These are phyloP conservation scores for Russula emetica DNA, from an alignment of 768 basidiomycete species.

Conservation along the genomic window DNA sequence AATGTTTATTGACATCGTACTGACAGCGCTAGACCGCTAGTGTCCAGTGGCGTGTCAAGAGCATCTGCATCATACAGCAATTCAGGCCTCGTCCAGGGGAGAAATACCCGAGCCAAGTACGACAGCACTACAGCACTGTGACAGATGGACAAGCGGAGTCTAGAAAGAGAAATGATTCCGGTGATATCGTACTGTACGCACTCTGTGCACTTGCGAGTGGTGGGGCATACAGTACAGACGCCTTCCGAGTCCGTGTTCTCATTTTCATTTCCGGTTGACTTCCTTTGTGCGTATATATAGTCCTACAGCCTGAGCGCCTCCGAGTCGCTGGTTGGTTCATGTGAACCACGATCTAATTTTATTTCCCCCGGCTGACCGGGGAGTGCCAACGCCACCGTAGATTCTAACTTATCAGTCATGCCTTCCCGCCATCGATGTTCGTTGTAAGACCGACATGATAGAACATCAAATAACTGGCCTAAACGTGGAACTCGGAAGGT, in stretches of 20 bases:
- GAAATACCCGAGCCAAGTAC: not conserved
- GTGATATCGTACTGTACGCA: not conserved
- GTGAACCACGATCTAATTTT: not conserved
- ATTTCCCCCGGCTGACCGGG: not conserved
- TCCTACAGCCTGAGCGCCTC: not conserved
- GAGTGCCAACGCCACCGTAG: not conserved
- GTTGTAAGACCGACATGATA: not conserved
- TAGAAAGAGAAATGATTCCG: not conserved
- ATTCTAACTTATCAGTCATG: not conserved
- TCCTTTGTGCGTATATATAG: not conserved
- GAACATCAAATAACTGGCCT: not conserved
- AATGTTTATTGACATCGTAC: not conserved
- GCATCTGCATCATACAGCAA: not conserved
- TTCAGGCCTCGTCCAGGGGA: not conserved
- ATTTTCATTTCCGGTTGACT: not conserved
- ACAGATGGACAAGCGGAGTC: slow-evolving; percentile 6
- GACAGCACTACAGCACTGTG: slow-evolving; percentile 3
- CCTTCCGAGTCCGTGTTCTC: not conserved
- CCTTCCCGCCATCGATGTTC: not conserved
- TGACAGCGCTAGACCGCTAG: not conserved
- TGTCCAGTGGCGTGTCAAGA: too few species aligned
- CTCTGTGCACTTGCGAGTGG: not conserved
- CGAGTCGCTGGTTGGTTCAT: not conserved
- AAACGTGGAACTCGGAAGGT: not conserved
- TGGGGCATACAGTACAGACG: not conserved